Evolutionary conservation across 1,284 basidiomycete genomes (phyloP).

Genomic region (Moesziomyces sp.): DNA sequence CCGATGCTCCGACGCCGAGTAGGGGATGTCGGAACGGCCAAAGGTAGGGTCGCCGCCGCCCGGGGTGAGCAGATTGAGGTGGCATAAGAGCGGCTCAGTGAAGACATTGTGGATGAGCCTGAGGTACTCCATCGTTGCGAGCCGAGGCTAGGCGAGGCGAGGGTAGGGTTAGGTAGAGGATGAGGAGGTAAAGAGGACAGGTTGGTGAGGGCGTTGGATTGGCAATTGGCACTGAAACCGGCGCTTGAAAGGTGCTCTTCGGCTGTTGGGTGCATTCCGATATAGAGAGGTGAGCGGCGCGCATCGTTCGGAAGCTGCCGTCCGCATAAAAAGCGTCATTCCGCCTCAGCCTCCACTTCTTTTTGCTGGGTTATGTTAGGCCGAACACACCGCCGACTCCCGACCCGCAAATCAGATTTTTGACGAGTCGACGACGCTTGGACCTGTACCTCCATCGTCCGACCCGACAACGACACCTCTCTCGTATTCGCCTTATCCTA

Average conservation of each 20-base stretch:
- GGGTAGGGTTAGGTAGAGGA: not conserved
- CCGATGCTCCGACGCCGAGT: slow-evolving; percentile 46
- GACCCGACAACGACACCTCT: not conserved
- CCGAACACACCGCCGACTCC: not conserved
- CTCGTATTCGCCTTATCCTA: no score
- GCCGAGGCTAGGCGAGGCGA: not conserved
- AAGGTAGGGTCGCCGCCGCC: slow-evolving; percentile 63
- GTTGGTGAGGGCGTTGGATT: not conserved
- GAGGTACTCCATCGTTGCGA: slow-evolving; percentile 36
- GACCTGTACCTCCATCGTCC: not conserved
- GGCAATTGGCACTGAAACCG: no score
- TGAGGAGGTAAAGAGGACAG: not conserved
- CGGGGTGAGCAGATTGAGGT: slow-evolving; percentile 46
- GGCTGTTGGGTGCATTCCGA: not conserved
- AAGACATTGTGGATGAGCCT: slow-evolving; percentile 51
- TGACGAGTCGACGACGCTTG: not conserved
- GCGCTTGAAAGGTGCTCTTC: no score
- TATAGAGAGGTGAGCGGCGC: not conserved
- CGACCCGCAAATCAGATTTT: not conserved
- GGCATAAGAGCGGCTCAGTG: slow-evolving; percentile 59
- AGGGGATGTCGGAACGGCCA: slow-evolving; percentile 55
- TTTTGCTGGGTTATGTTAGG: not conserved
- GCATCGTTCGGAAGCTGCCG: not conserved
- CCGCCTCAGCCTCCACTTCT: not conserved
- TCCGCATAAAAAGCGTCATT: slow-evolving; percentile 1